phyloP scores from a whole-genome alignment of 441 rosid species.

The Capsella rubella region DNA sequence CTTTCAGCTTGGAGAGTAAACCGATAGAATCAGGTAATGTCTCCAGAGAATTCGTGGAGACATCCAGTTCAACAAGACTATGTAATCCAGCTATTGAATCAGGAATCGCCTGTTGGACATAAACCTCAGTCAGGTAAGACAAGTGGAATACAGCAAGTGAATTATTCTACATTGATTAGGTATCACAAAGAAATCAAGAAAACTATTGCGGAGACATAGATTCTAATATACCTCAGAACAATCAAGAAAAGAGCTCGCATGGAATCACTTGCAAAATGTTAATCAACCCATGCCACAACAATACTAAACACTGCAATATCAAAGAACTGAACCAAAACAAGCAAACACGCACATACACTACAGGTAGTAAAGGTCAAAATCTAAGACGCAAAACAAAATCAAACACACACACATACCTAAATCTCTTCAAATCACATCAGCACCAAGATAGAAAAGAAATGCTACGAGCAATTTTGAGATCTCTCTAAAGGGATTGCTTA shows the following conservation, averaged over 20 bases:
- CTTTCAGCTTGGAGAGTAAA: slow-evolving; percentile 67
- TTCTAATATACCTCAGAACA: slow-evolving; percentile 12
- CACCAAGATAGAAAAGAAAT: background rate
- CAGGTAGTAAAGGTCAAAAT: background rate
- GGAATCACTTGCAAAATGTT: slow-evolving; percentile 7
- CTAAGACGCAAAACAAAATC: slow-evolving; percentile 3
- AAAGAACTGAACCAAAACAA: slow-evolving; percentile 17
- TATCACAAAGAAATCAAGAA: slow-evolving; percentile 5
- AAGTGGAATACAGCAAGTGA: background rate
- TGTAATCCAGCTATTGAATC: slow-evolving; percentile 81
- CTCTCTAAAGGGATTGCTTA: background rate
- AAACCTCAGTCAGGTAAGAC: slow-evolving; percentile 23
- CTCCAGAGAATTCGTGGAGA: slow-evolving; percentile 77
- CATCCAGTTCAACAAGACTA: slow-evolving; percentile 68
- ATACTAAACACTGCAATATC: background rate
- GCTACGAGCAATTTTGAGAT: background rate
- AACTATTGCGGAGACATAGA: background rate
- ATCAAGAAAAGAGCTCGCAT: slow-evolving; percentile 18
- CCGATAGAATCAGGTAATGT: slow-evolving; percentile 88
- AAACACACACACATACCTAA: slow-evolving; percentile 19
- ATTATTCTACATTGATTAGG: too few species aligned
- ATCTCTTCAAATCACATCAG: slow-evolving; percentile 15
- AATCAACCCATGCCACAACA: background rate
- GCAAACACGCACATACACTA: background rate
- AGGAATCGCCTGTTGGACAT: slow-evolving; percentile 68